Evolutionary conservation across 306 rosid species (phyloP).

Genomic region (Canavalia ensiformis): DNA sequence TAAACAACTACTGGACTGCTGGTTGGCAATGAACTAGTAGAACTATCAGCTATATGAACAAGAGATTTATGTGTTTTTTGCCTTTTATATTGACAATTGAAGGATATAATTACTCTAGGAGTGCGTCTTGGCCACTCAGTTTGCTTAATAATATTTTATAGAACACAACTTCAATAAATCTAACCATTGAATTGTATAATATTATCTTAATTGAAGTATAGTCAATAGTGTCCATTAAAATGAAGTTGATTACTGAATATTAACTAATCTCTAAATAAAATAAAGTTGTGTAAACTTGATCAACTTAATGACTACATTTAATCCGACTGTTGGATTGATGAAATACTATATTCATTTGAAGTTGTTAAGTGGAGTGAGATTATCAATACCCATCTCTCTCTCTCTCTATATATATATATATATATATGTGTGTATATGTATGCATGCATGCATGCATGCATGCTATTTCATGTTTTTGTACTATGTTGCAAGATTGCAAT

Average conservation of each 20-base stretch:
- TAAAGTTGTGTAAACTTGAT: no score
- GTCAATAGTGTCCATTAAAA: neutral
- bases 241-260: neutral
- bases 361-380: no score
- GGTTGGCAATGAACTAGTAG: constrained; percentile 28
- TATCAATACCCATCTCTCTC: no score
- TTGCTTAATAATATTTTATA: neutral
- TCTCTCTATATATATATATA: no score
- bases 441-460: no score
- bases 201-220: neutral
- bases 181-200: neutral
- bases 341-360: no score
- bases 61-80: constrained; percentile 22
- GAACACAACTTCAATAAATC: neutral
- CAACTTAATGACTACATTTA: no score
- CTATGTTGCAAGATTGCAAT: no score
- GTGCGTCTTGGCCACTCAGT: neutral
- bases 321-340: no score
- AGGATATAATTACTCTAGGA: neutral
- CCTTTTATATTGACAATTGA: constrained; percentile 10
- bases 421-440: no score
- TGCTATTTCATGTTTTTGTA: no score
- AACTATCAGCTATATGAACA: neutral
- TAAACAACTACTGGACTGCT: constrained; percentile 39
- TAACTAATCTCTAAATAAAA: no score